Evolutionary conservation across 306 rosid genomes (phyloP).

Genomic region (Vigna unguiculata): DNA sequence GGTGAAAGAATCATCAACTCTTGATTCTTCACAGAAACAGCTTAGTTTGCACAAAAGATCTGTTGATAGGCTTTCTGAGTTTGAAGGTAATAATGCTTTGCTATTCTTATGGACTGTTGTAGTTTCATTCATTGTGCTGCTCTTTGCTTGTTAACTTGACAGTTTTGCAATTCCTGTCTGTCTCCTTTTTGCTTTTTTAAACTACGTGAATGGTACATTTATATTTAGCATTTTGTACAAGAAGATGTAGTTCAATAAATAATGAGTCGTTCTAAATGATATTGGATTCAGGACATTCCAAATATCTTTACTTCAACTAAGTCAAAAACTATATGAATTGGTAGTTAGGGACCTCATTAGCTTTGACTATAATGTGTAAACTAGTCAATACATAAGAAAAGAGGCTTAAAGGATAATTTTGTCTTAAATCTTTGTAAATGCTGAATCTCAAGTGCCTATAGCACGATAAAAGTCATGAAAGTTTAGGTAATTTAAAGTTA

Average conservation of each 20-base stretch:
- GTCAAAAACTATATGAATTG: neutral
- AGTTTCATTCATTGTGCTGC: neutral
- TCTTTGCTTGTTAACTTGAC: conserved; percentile 4
- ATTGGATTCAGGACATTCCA: conserved; percentile 6
- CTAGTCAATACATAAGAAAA: neutral
- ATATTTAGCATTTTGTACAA: neutral
- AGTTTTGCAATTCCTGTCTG: conserved; percentile 5
- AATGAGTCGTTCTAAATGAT: neutral
- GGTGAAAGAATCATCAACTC: conserved; percentile 54
- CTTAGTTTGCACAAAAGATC: conserved; percentile 62
- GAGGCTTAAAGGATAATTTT: conserved; percentile 10
- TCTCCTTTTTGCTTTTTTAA: conserved; percentile 11
- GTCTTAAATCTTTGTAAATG: neutral
- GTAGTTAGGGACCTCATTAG: conserved; percentile 7
- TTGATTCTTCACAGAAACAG: conserved; percentile 61
- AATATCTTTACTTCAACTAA: conserved; percentile 6
- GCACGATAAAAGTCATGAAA: neutral
- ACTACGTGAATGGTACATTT: conserved; percentile 4
- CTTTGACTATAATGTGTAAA: conserved; percentile 11
- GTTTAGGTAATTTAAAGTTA: neutral
- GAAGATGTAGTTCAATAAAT: conserved; percentile 3
- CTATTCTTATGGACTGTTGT: conserved; percentile 32
- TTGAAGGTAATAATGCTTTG: conserved; percentile 68
- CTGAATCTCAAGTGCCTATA: neutral
- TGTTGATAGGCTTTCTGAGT: conserved; percentile 63